Percentiles rank a stretch among this genome's conserved stretches.
Evolutionary conservation across 257 asterid genomes (phyloP).

Genomic region (Thymus mandschuricus): DNA sequence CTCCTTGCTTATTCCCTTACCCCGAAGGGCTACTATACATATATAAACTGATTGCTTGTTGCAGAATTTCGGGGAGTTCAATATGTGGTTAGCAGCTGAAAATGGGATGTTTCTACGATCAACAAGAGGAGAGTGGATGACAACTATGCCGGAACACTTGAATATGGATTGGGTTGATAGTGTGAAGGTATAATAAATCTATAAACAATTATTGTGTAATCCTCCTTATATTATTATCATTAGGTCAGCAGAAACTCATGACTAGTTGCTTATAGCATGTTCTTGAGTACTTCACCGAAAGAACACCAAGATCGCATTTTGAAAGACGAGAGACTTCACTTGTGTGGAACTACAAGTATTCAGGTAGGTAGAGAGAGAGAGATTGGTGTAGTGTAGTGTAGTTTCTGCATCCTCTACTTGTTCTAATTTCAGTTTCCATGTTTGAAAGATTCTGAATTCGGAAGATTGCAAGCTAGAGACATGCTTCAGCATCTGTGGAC

Average conservation of each 20-base stretch:
- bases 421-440: neutral
- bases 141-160: slow-evolving; percentile 98
- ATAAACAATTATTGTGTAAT: slow-evolving; percentile 17
- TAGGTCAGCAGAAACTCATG: neutral
- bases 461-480: slow-evolving; percentile 98
- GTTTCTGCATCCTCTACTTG: neutral
- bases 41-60: slow-evolving; percentile 34
- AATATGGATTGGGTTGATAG: slow-evolving; percentile 98
- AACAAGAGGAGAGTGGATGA: slow-evolving; percentile 91
- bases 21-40: no score
- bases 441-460: slow-evolving; percentile 77
- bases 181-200: slow-evolving; percentile 60
- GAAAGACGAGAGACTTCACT: slow-evolving; percentile 91
- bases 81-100: slow-evolving; percentile 99
- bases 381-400: neutral
- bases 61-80: slow-evolving; percentile 85
- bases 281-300: slow-evolving; percentile 92
- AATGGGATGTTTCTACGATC: slow-evolving; percentile 96
- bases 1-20: slow-evolving; percentile 13
- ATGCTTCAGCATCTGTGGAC: slow-evolving; percentile 99
- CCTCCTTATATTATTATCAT: neutral
- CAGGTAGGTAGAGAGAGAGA: slow-evolving; percentile 53
- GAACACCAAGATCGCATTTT: slow-evolving; percentile 93
- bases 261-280: slow-evolving; percentile 68
- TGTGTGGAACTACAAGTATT: slow-evolving; percentile 94